Base-by-base conservation (phyloP, 2,329 filamentous ascomycete genomes). In the Orbilia oligospora region DNA sequence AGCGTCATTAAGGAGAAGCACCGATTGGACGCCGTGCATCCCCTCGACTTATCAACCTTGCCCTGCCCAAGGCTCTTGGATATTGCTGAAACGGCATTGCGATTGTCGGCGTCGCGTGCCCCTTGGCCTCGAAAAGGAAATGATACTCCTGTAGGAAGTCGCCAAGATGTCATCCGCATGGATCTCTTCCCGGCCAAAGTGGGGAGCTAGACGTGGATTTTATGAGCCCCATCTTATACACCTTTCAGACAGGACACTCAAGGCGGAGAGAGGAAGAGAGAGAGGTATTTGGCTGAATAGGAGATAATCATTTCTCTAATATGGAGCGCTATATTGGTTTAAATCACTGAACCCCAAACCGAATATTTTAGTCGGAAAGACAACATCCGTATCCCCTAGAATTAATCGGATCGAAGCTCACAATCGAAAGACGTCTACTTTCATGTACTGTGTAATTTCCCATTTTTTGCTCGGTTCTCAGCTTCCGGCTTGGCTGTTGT, bases 51-150 rank as follows among this genome's bases (percentile, higher is more conserved):
- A 38, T 38, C 53, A 46, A 22, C 38, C 33, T 16, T 56, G 30
- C 48, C 10, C 30, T 14, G 6, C 20, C 24, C 48, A 53, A 38
- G 46, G 18, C 33, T 49, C 46, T 33, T 36, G 24, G 61, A 63
- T 33, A 49, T 36, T 18, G 46, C 46, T 71, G 55, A 64, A 64
- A 71, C 56, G 20, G 68, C 41, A 38, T 18, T 53, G 46, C 33
- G 51, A 49, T 69, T 36, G 44, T 38, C 30, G 18, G 36, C 67
- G 70, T 73, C 70, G 70, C 58, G 70, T 73, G 70, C 70, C 70
- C 70, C 70, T 73, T 73, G 53, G 24, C 61, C 38, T 20, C 6
- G 30, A 73, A 24, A 20, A 18, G 70, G 12, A 53, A 18, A 53
- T 53, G 58, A 67, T 58, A 41, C 9, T 24, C 49, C 44, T 48